phyloP scores from a whole-genome alignment of 306 rosid genomes.

The Sechiopsis laciniata region DNA sequence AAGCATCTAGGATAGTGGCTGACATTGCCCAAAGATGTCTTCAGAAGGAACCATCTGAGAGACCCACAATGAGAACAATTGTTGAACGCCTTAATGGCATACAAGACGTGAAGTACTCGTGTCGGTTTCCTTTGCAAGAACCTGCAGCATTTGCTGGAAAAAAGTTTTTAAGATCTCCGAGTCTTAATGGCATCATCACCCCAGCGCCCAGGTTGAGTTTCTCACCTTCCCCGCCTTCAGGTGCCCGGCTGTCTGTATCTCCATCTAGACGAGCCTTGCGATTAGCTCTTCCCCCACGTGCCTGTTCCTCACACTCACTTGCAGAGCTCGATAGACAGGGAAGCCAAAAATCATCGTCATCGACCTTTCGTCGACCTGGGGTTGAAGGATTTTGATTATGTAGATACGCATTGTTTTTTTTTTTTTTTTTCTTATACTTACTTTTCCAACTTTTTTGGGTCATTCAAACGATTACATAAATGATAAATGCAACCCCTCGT shows the following conservation, averaged over 20 bases:
- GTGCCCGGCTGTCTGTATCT: constrained; percentile 45
- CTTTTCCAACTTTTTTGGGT: constrained; percentile 25
- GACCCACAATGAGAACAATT: constrained; percentile 93
- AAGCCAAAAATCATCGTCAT: constrained; percentile 74
- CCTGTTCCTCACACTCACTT: constrained; percentile 59
- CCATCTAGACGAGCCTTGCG: constrained; percentile 56
- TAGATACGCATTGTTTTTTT: constrained; percentile 36
- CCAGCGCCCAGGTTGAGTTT: constrained; percentile 62
- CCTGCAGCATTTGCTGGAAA: constrained; percentile 61
- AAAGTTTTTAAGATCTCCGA: constrained; percentile 72
- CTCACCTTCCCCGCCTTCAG: constrained; percentile 69
- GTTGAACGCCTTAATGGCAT: constrained; percentile 60
- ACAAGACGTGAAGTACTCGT: constrained; percentile 73
- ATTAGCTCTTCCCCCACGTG: constrained; percentile 46
- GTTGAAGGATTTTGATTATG: constrained; percentile 91
- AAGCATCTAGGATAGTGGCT: constrained; percentile 77
- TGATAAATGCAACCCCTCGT: constrained; percentile 48
- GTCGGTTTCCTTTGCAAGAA: constrained; percentile 80
- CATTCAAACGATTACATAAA: constrained; percentile 68
- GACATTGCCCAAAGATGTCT: constrained; percentile 87
- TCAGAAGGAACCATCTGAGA: constrained; percentile 84
- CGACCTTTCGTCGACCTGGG: constrained; percentile 60
- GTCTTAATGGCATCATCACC: constrained; percentile 64
- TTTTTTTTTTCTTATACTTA: constrained; percentile 29
- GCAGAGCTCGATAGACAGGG: constrained; percentile 71